These are phyloP conservation scores for Stentor roeselii DNA, from an alignment of 73 alveolate genomes.

Conservation along the genomic window DNA sequence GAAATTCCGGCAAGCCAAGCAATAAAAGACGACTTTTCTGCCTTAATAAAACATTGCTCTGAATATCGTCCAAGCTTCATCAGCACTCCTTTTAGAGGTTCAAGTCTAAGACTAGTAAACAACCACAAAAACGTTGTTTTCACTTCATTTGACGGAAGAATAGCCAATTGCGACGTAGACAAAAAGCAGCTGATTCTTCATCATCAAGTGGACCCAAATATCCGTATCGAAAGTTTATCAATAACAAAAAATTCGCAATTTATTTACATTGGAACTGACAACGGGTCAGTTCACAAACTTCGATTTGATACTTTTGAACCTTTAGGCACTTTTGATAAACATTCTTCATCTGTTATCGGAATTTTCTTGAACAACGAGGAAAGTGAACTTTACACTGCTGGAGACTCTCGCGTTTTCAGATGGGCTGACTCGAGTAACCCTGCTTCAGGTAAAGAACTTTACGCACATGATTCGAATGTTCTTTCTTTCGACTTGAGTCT, in stretches of 20 bases:
- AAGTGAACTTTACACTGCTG: too few relatives aligned
- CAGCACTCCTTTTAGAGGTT: slow-evolving; percentile 1
- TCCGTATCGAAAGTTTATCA: not conserved
- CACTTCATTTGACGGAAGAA: not conserved
- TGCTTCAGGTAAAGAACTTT: not conserved
- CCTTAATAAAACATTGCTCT: not conserved
- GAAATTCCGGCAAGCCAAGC: too few relatives aligned
- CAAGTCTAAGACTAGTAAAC: not conserved
- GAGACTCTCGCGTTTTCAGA: too few relatives aligned
- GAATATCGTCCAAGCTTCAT: not conserved
- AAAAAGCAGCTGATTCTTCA: not conserved
- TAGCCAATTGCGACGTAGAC: not conserved
- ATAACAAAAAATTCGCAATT: not conserved
- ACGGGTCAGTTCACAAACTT: not conserved
- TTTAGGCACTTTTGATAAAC: too few relatives aligned
- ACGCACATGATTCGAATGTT: not conserved
- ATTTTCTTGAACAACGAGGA: too few relatives aligned
- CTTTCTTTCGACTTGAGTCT: not conserved
- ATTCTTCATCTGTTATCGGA: too few relatives aligned
- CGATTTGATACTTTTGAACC: too few relatives aligned
- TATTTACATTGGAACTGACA: not conserved
- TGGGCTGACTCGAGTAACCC: too few relatives aligned
- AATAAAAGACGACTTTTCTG: not conserved
- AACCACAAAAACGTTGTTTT: not conserved
- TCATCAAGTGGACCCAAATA: not conserved